Percentiles rank a stretch among this genome's conserved stretches.
phyloP scores from a whole-genome alignment of 2,329 filamentous ascomycete genomes.

The Fusarium gaditjirri region DNA sequence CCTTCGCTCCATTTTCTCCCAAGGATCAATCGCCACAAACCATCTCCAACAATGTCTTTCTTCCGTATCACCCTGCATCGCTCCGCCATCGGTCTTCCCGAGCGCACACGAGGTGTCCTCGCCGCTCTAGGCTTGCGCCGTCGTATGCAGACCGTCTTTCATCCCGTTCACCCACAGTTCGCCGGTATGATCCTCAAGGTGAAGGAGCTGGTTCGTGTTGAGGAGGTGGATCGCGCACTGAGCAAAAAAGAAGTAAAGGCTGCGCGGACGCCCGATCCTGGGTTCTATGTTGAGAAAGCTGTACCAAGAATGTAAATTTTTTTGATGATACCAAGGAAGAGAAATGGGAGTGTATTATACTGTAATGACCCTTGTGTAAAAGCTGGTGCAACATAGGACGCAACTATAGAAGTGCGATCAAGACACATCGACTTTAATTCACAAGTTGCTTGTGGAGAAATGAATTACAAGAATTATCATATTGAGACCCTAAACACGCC shows the following conservation, averaged over 20 bases:
- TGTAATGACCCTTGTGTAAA: conserved; percentile 46
- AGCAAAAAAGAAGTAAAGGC: conserved; percentile 75
- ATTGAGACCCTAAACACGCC: conserved; percentile 6
- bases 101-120: conserved; percentile 82
- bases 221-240: conserved; percentile 76
- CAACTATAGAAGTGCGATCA: conserved; percentile 13
- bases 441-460: neutral
- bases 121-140: conserved; percentile 86
- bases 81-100: conserved; percentile 87
- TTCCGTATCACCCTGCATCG: conserved; percentile 94
- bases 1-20: conserved; percentile 14
- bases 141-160: conserved; percentile 88
- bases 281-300: conserved; percentile 80
- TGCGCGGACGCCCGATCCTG: conserved; percentile 77
- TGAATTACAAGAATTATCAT: neutral
- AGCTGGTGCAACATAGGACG: conserved; percentile 10
- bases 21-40: neutral
- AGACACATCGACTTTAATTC: neutral
- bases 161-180: conserved; percentile 81
- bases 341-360: conserved; percentile 45
- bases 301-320: conserved; percentile 40
- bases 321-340: neutral
- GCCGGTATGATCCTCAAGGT: conserved; percentile 94
- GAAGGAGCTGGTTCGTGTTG: conserved; percentile 88
- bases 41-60: conserved; percentile 69